Percentiles rank a stretch among this genome's conserved stretches.
Evolutionary conservation across 2,329 filamentous ascomycete genomes (phyloP).

Genomic region (Dothideomycetes sp.): DNA sequence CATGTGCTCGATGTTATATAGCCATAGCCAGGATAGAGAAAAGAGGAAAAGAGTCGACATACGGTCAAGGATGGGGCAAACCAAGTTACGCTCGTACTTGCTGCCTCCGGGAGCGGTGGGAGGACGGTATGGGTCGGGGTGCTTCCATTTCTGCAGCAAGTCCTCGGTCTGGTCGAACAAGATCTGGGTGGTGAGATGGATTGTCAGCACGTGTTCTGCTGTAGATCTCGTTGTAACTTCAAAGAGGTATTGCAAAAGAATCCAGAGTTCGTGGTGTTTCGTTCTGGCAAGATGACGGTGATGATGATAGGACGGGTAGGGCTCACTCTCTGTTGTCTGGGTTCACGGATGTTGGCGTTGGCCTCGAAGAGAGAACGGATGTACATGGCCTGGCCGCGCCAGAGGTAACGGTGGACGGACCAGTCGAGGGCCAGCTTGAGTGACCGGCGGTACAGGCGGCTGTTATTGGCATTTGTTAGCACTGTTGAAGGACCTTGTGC

Average conservation of each 20-base stretch:
- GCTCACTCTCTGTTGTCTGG: slow-evolving; percentile 73
- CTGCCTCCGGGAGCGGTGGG: slow-evolving; percentile 93
- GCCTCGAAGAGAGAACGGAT: slow-evolving; percentile 92
- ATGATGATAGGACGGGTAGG: background rate
- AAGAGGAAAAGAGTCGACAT: slow-evolving; percentile 32
- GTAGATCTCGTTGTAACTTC: slow-evolving; percentile 12
- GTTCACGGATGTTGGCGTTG: slow-evolving; percentile 75
- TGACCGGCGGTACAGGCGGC: slow-evolving; percentile 77
- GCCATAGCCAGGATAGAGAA: background rate
- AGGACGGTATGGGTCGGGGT: slow-evolving; percentile 83
- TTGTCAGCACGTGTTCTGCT: background rate
- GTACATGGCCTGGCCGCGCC: slow-evolving; percentile 93
- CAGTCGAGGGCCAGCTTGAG: slow-evolving; percentile 92
- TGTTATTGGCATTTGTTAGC: slow-evolving; percentile 24
- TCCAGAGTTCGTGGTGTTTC: background rate
- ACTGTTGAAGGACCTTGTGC: background rate
- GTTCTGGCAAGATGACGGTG: background rate
- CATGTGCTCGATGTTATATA: no score
- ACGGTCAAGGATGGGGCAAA: slow-evolving; percentile 72
- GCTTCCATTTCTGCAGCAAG: slow-evolving; percentile 87
- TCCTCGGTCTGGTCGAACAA: slow-evolving; percentile 82
- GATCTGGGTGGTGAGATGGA: slow-evolving; percentile 44
- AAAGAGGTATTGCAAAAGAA: background rate
- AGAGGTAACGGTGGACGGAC: slow-evolving; percentile 84
- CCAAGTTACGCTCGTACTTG: slow-evolving; percentile 92